Evolutionary conservation across 306 rosid genomes (phyloP).

Genomic region (Cicer chorassanicum): DNA sequence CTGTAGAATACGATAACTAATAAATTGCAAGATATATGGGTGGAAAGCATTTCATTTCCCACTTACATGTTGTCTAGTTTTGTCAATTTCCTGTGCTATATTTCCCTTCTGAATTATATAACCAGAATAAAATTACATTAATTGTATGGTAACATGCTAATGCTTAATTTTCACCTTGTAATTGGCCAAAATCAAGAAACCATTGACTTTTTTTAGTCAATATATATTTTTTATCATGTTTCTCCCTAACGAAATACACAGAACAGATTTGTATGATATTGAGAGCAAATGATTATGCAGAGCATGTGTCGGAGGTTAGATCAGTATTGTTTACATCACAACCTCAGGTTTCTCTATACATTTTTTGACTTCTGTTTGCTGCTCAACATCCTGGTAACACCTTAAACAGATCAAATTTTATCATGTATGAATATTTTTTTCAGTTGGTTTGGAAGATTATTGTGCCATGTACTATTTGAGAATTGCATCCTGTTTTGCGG

Average conservation of each 20-base stretch:
- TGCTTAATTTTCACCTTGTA: background rate
- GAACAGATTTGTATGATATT: constrained; percentile 72
- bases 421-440: constrained; percentile 38
- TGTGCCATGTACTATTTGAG: constrained; percentile 39
- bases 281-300: constrained; percentile 71
- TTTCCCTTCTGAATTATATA: constrained; percentile 32
- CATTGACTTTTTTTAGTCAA: background rate
- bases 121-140: background rate
- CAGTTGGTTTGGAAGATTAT: constrained; percentile 37
- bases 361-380: constrained; percentile 34
- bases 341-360: constrained; percentile 30
- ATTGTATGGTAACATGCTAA: constrained; percentile 14
- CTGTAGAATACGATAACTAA: constrained; percentile 14
- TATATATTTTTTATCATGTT: constrained; percentile 33
- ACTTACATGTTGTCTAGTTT: constrained; percentile 1
- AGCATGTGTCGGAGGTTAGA: constrained; percentile 38
- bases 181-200: background rate
- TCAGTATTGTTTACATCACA: constrained; percentile 24
- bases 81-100: constrained; percentile 17
- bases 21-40: background rate
- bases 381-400: constrained; percentile 44
- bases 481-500: constrained; percentile 34
- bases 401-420: constrained; percentile 45
- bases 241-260: constrained; percentile 57
- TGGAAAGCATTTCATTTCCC: constrained; percentile 23